These are phyloP conservation scores for Dendrostoma leiphaemia DNA, from an alignment of 2,329 filamentous ascomycete genomes.

Conservation along the genomic window DNA sequence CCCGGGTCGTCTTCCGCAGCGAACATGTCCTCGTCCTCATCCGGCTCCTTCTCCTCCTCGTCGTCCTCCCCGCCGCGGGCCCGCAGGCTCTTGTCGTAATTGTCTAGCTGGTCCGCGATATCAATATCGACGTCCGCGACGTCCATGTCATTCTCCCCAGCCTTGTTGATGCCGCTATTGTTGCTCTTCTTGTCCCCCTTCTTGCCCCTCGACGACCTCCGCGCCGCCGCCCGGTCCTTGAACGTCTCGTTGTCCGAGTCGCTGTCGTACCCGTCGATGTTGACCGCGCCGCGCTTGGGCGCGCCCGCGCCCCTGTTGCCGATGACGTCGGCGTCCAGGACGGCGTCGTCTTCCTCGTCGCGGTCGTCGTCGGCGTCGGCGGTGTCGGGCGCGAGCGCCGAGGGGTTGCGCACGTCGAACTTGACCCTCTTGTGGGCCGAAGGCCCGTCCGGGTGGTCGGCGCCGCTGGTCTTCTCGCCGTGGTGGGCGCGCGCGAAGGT, in stretches of 20 bases:
- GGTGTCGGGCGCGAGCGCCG: conserved; percentile 80
- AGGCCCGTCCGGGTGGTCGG: conserved; percentile 26
- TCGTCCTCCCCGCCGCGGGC: conserved; percentile 29
- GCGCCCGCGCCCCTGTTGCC: conserved; percentile 68
- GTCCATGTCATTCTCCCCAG: conserved; percentile 24
- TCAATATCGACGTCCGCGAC: conserved; percentile 45
- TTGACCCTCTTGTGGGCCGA: conserved; percentile 71
- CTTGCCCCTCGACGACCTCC: no score
- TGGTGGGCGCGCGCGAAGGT: conserved; percentile 75
- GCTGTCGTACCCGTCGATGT: conserved; percentile 94
- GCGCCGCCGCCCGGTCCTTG: conserved; percentile 67
- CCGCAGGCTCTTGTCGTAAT: conserved; percentile 45
- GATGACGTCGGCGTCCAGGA: conserved; percentile 91
- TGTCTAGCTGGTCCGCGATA: conserved; percentile 52
- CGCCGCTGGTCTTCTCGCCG: conserved; percentile 45
- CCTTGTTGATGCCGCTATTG: no score
- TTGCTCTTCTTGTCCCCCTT: conserved; percentile 36
- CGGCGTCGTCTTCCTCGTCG: conserved; percentile 50
- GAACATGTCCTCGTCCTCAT: conserved; percentile 83
- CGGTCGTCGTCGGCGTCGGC: conserved; percentile 63
- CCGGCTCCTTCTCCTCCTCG: conserved; percentile 43
- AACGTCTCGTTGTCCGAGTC: conserved; percentile 93
- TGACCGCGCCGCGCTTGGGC: conserved; percentile 90
- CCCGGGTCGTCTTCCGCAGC: conserved; percentile 48
- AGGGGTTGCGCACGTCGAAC: conserved; percentile 94